Evolutionary conservation across 768 basidiomycete species (phyloP).

Genomic region (Tubosaeta sp.): DNA sequence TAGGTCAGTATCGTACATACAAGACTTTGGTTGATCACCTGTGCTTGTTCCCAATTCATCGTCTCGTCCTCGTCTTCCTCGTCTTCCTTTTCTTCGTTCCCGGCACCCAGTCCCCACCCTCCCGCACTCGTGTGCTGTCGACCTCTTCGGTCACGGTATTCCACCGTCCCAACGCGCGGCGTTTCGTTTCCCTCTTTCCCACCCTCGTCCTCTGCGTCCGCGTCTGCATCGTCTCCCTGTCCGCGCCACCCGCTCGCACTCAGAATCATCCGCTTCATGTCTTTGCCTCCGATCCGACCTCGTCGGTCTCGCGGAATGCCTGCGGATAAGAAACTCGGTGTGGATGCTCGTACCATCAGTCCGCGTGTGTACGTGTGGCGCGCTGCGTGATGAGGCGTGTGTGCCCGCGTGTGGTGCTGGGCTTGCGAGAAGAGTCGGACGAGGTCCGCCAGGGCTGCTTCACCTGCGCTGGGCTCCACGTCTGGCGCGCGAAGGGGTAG

Average conservation of each 20-base stretch:
- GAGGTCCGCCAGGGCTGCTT: conserved; percentile 65
- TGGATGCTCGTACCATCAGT: conserved; percentile 22
- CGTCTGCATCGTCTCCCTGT: conserved; percentile 25
- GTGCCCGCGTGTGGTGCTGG: conserved; percentile 33
- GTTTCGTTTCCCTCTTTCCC: conserved; percentile 56
- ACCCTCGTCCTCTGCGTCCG: conserved; percentile 31
- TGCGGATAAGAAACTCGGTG: conserved; percentile 69
- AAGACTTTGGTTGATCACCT: conserved; percentile 35
- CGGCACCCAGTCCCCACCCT: conserved; percentile 71
- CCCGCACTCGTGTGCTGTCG: conserved; percentile 47
- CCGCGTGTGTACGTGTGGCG: conserved; percentile 25
- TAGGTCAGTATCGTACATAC: not conserved
- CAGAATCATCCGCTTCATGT: conserved; percentile 28
- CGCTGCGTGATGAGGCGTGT: conserved; percentile 25
- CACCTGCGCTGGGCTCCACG: conserved; percentile 56
- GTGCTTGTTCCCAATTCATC: conserved; percentile 67
- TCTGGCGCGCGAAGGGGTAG: conserved; percentile 49
- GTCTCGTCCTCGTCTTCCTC: conserved; percentile 65
- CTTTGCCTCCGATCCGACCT: conserved; percentile 58
- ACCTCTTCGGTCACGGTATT: conserved; percentile 11
- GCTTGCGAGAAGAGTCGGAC: conserved; percentile 59
- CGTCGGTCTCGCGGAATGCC: conserved; percentile 73
- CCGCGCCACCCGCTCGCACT: conserved; percentile 22
- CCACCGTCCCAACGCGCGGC: conserved; percentile 48
- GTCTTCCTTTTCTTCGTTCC: conserved; percentile 54